phyloP scores from a whole-genome alignment of 2,329 filamentous ascomycete genomes.

The Ramularia endophylla region DNA sequence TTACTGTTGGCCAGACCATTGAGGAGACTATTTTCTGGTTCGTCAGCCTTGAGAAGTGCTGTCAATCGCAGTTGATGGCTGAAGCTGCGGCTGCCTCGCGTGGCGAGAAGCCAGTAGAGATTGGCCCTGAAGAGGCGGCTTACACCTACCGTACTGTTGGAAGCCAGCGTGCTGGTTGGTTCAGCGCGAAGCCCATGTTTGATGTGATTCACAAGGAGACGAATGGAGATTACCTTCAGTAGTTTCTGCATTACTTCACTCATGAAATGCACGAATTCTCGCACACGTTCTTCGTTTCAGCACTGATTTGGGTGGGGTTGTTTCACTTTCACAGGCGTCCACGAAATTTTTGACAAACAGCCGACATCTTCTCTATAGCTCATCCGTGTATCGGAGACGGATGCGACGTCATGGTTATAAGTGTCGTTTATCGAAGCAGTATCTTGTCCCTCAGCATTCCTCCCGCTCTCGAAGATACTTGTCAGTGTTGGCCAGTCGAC shows the following conservation, averaged over 20 bases:
- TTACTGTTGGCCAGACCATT: constrained; percentile 39
- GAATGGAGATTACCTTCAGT: constrained; percentile 48
- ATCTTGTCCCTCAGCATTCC: too few species aligned
- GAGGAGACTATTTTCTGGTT: constrained; percentile 41
- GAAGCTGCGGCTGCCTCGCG: constrained; percentile 57
- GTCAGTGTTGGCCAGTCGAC: too few species aligned
- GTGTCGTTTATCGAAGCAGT: too few species aligned
- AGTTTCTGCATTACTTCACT: neutral
- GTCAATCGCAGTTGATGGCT: constrained; percentile 42
- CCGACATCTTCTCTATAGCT: too few species aligned
- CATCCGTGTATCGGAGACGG: too few species aligned
- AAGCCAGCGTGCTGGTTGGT: constrained; percentile 57
- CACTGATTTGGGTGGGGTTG: too few species aligned
- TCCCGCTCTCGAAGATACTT: too few species aligned
- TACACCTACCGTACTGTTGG: constrained; percentile 65
- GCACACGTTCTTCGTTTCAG: too few species aligned
- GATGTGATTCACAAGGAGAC: constrained; percentile 61
- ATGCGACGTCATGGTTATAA: too few species aligned
- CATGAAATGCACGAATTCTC: too few species aligned
- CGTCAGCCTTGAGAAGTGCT: constrained; percentile 36
- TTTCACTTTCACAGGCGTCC: too few species aligned
- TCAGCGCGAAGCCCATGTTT: constrained; percentile 65
- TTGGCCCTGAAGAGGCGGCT: constrained; percentile 60
- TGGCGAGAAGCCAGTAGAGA: constrained; percentile 60
- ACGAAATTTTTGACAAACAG: too few species aligned